Percentiles rank a stretch among this genome's conserved stretches.
Conservation (phyloP, 2,329 filamentous ascomycete species). For the Ceratocystis cubensis region DNA sequence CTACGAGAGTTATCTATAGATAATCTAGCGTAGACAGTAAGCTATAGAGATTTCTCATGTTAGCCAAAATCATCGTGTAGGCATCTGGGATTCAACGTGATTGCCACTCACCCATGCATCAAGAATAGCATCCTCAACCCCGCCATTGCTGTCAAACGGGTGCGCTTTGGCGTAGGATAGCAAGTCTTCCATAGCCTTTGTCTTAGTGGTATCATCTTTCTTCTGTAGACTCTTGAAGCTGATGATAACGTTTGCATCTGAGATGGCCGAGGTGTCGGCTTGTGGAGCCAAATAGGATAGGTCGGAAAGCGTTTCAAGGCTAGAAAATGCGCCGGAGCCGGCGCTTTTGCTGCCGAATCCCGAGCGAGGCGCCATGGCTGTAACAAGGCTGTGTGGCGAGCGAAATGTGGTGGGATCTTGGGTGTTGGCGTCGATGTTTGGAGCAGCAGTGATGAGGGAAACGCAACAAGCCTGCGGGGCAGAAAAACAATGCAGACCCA, state of each 20-base stretch:
- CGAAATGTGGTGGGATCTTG: not conserved
- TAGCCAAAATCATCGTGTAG: not conserved
- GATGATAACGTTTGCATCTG: slow-evolving; percentile 70
- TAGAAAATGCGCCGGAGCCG: slow-evolving; percentile 10
- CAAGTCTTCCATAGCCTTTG: slow-evolving; percentile 80
- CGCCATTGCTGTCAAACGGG: slow-evolving; percentile 42
- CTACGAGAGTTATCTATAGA: slow-evolving; percentile 82
- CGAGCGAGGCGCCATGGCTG: slow-evolving; percentile 6
- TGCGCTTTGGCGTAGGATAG: slow-evolving; percentile 48
- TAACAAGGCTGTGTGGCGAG: not conserved
- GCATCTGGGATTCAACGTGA: slow-evolving; percentile 19
- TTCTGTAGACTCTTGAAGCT: slow-evolving; percentile 88
- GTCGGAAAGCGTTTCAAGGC: slow-evolving; percentile 25
- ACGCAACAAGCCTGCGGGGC: not conserved
- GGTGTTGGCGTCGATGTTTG: not conserved
- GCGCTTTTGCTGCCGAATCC: slow-evolving; percentile 14
- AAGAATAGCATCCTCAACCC: slow-evolving; percentile 67
- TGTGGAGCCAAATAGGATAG: slow-evolving; percentile 81
- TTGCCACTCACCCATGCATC: slow-evolving; percentile 63
- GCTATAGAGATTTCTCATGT: slow-evolving; percentile 34
- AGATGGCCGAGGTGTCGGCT: slow-evolving; percentile 64
- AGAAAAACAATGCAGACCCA: slow-evolving; percentile 1
- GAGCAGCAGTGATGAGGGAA: not conserved
- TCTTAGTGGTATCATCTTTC: slow-evolving; percentile 84
- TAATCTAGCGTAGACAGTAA: slow-evolving; percentile 72